Percentiles rank a stretch among this genome's conserved stretches.
Evolutionary conservation across 2,329 filamentous ascomycete genomes (phyloP).

Genomic region (Botrytis deweyae): DNA sequence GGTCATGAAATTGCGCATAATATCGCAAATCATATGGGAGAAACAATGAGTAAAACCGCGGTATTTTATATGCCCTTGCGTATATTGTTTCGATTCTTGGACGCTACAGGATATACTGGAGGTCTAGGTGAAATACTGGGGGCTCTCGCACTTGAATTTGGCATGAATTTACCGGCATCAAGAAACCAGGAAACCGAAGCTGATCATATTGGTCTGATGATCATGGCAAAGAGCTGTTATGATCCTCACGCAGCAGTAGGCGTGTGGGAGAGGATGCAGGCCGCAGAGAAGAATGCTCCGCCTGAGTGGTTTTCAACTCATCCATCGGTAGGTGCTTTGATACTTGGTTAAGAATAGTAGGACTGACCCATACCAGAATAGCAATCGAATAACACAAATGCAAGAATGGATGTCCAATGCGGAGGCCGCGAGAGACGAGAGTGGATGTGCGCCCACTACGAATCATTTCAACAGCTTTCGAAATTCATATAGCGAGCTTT

Average conservation of each 20-base stretch:
- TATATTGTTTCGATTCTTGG: conserved; percentile 41
- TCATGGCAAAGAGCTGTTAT: conserved; percentile 81
- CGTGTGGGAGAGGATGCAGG: conserved; percentile 68
- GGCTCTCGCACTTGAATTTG: conserved; percentile 50
- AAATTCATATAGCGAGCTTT: conserved; percentile 12
- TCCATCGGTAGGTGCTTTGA: conserved; percentile 57
- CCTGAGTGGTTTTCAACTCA: conserved; percentile 77
- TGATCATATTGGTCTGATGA: conserved; percentile 77
- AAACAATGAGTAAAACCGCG: conserved; percentile 51
- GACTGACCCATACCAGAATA: conserved; percentile 46
- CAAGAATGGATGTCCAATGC: conserved; percentile 60
- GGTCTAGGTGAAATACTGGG: conserved; percentile 34
- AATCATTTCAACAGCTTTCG: conserved; percentile 15
- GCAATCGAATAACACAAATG: conserved; percentile 64
- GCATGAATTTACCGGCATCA: conserved; percentile 67
- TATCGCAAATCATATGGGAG: conserved; percentile 65
- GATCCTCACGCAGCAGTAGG: conserved; percentile 64
- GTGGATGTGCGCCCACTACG: conserved; percentile 47
- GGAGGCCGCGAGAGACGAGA: conserved; percentile 52
- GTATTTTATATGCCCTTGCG: conserved; percentile 43
- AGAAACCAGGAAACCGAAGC: conserved; percentile 74
- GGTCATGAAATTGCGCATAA: conserved; percentile 81
- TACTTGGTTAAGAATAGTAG: background rate
- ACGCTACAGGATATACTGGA: conserved; percentile 29
- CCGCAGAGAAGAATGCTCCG: conserved; percentile 48